phyloP scores from a whole-genome alignment of 2,329 filamentous ascomycete species.

The Aspergillus felis region DNA sequence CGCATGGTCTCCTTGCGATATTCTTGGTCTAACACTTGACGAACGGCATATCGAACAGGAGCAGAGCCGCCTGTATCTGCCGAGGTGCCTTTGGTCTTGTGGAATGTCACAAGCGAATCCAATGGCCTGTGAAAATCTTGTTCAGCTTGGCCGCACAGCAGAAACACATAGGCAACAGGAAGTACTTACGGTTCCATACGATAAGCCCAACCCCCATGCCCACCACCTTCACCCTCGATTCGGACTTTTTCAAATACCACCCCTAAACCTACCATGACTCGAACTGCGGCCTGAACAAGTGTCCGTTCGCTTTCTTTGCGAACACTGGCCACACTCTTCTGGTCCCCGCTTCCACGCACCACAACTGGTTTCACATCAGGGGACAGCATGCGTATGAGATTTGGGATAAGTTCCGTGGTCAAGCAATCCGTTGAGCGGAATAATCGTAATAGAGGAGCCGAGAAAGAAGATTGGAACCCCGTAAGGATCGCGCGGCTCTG shows the following conservation, averaged over 20 bases:
- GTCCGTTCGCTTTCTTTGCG: constrained; percentile 78
- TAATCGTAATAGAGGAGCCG: constrained; percentile 66
- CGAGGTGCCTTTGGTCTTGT: constrained; percentile 34
- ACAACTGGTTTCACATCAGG: constrained; percentile 90
- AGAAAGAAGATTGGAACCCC: constrained; percentile 67
- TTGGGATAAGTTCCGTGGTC: constrained; percentile 78
- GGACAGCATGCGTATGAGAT: constrained; percentile 75
- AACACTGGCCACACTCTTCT: constrained; percentile 72
- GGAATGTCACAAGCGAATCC: constrained; percentile 71
- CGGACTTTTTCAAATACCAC: constrained; percentile 76
- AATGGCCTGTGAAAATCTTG: constrained; percentile 49
- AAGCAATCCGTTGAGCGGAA: constrained; percentile 78
- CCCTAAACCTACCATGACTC: constrained; percentile 77
- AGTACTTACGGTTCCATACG: constrained; percentile 84
- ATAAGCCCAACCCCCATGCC: constrained; percentile 71
- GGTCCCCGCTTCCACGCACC: constrained; percentile 64
- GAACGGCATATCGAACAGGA: constrained; percentile 84
- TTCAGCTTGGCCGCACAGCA: constrained; percentile 5
- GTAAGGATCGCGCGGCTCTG: constrained; percentile 71
- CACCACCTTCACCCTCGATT: constrained; percentile 65
- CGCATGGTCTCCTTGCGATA: constrained; percentile 68
- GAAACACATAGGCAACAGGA: background rate
- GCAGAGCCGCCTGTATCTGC: constrained; percentile 55
- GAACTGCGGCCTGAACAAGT: constrained; percentile 75
- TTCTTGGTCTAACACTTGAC: constrained; percentile 90